Percentiles rank a stretch among this genome's conserved stretches.
phyloP scores from a whole-genome alignment of 2,329 filamentous ascomycete genomes.

The Delphinella strobiligena region DNA sequence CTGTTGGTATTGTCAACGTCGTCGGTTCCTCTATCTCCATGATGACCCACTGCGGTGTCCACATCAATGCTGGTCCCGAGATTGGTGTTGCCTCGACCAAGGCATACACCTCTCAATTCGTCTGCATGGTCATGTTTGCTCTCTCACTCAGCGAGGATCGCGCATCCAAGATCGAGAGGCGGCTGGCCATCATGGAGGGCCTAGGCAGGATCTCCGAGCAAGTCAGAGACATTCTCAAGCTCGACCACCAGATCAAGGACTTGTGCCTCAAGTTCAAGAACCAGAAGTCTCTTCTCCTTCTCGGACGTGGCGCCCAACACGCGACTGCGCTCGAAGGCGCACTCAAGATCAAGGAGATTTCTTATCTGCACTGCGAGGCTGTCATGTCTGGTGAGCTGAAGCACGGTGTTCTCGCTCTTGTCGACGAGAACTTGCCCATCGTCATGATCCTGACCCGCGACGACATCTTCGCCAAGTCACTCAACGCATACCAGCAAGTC shows the following conservation, averaged over 20 bases:
- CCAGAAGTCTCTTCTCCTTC: conserved; percentile 88
- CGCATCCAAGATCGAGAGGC: conserved; percentile 81
- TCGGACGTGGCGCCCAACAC: conserved; percentile 92
- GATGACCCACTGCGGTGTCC: conserved; percentile 97
- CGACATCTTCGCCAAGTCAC: conserved; percentile 93
- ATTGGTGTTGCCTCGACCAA: conserved; percentile 99
- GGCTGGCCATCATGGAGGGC: conserved; percentile 93
- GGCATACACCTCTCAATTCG: conserved; percentile 97
- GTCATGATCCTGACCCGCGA: conserved; percentile 99
- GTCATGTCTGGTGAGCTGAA: conserved; percentile 99
- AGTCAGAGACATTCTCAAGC: conserved; percentile 82
- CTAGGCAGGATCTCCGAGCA: conserved; percentile 77
- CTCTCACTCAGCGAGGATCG: conserved; percentile 93
- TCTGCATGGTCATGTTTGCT: conserved; percentile 99
- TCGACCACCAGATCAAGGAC: conserved; percentile 88
- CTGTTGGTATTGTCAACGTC: conserved; percentile 96
- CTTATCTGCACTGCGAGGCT: conserved; percentile 97
- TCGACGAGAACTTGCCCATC: conserved; percentile 96
- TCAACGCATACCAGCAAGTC: conserved; percentile 99
- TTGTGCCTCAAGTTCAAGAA: conserved; percentile 91
- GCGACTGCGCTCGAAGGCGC: conserved; percentile 94
- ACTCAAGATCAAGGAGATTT: conserved; percentile 99
- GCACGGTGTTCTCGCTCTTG: conserved; percentile 92
- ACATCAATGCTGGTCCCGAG: conserved; percentile 97
- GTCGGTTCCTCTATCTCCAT: conserved; percentile 98